Percentiles rank a stretch among this genome's conserved stretches.
phyloP scores from a whole-genome alignment of 257 asterid species.

The Coffea canephora region DNA sequence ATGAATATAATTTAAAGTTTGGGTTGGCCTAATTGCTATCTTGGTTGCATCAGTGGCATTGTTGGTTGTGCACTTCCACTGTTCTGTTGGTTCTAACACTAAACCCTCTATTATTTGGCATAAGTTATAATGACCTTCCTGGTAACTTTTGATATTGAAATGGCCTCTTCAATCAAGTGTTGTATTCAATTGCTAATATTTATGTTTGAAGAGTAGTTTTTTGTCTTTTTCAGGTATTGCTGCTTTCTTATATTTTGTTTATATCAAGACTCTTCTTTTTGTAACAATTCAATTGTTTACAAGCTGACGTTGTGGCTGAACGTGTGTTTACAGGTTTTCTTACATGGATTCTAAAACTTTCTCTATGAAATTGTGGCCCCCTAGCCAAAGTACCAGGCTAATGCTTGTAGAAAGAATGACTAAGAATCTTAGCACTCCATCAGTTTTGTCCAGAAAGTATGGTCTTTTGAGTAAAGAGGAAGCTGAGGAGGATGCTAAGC shows the following conservation, averaged over 20 bases:
- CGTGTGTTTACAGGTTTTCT: slow-evolving; percentile 29
- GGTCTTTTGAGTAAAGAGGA: slow-evolving; percentile 72
- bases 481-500: slow-evolving; percentile 76
- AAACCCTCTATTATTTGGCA: neutral
- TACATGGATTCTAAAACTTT: slow-evolving; percentile 53
- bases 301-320: neutral
- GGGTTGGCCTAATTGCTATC: neutral
- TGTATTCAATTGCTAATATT: neutral
- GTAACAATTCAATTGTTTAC: neutral
- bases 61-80: neutral
- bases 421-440: slow-evolving; percentile 67
- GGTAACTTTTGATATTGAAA: neutral
- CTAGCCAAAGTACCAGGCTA: slow-evolving; percentile 57
- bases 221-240: neutral
- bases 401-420: slow-evolving; percentile 80
- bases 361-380: slow-evolving; percentile 85
- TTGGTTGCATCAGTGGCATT: neutral
- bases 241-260: neutral
- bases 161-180: neutral
- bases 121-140: neutral
- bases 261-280: neutral
- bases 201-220: neutral
- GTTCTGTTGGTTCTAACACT: neutral
- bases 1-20: neutral
- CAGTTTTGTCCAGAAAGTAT: slow-evolving; percentile 76